Base-by-base conservation (phyloP, 148 eudicot genomes). In the Chenopodium berlandieri region DNA sequence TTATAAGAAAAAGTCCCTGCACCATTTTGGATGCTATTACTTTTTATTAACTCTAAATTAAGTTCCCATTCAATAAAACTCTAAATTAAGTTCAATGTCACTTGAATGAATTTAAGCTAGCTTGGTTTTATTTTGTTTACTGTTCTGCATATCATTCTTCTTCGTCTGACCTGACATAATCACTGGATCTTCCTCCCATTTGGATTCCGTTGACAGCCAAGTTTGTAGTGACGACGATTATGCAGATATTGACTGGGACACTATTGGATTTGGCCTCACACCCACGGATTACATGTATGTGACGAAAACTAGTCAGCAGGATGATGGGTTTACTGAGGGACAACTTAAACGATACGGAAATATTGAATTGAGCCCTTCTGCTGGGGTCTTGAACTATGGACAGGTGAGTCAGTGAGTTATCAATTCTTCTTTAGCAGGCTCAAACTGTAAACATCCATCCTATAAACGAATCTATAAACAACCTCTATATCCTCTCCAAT, bases 221-320 rank as follows among this genome's bases (percentile, higher is more conserved):
- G 71, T 72, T 65, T 79, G 84, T 31, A 69, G 82, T 80, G 89
- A 88, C 17, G 92, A 91, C 7, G 97, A 93, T 75, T 73, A 68
- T 48, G 82, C 85, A 6, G 92, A 87, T 47, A 79, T 90, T 32
- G 95, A 92, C 75, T 96, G 95, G 99, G 86, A 90, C 58, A 86
- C 84, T 75, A 85, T 96, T 9, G 97, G 95, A 22, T 96, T 94
- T 65, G 82, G 90, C 66, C 78, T 94, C 11, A 86, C 81, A 62
- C 89, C 86, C 40, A 92, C 99, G 10, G 99, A 96, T 78, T 91
- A 84, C 78, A 96, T 96, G 98, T 96, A 92, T 75, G 63, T 62
- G 44, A 90, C 90, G 84, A 96, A 94, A 79, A 88, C 91, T 71
- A 75, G 84, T 4, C 32, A 73, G 50, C 44, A 71, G 63, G 89